Evolutionary conservation across 306 rosid species (phyloP).

Genomic region (Sphenostylis stenocarpa): DNA sequence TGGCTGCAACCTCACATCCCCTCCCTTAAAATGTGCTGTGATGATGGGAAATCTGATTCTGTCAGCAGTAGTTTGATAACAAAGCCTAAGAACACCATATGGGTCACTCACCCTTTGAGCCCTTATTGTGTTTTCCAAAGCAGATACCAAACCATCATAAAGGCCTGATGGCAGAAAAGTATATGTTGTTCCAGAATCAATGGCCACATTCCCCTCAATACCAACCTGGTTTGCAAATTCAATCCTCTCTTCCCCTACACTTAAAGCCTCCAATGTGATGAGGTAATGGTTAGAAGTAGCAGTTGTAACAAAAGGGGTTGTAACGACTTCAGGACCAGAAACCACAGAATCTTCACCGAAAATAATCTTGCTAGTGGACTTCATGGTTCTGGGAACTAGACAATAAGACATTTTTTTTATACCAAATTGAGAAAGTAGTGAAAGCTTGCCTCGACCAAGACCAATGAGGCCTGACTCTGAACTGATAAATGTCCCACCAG

Average conservation of each 20-base stretch:
- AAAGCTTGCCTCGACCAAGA: constrained; percentile 52
- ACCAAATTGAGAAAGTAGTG: constrained; percentile 52
- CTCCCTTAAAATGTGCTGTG: constrained; percentile 54
- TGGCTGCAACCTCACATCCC: constrained; percentile 41
- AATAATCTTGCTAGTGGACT: constrained; percentile 44
- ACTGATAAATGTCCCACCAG: constrained; percentile 40
- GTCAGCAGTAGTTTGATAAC: constrained; percentile 24
- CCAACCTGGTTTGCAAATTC: not conserved
- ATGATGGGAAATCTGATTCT: constrained; percentile 31
- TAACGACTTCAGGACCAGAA: constrained; percentile 22
- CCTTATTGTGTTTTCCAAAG: constrained; percentile 22
- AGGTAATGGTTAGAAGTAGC: constrained; percentile 26
- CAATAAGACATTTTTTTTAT: constrained; percentile 57
- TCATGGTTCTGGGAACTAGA: constrained; percentile 14
- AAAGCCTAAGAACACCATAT: constrained; percentile 22
- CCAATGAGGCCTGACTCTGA: constrained; percentile 52
- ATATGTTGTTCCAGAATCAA: constrained; percentile 59
- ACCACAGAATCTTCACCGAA: constrained; percentile 43
- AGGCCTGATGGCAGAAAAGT: constrained; percentile 36
- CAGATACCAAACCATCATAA: constrained; percentile 29
- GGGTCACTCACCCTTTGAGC: constrained; percentile 45
- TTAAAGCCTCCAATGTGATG: constrained; percentile 49
- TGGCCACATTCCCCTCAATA: constrained; percentile 44
- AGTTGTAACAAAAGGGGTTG: constrained; percentile 39
- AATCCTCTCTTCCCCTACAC: constrained; percentile 46